These are phyloP conservation scores for Cichorium intybus DNA, from an alignment of 140 eudicot species.

Conservation along the genomic window DNA sequence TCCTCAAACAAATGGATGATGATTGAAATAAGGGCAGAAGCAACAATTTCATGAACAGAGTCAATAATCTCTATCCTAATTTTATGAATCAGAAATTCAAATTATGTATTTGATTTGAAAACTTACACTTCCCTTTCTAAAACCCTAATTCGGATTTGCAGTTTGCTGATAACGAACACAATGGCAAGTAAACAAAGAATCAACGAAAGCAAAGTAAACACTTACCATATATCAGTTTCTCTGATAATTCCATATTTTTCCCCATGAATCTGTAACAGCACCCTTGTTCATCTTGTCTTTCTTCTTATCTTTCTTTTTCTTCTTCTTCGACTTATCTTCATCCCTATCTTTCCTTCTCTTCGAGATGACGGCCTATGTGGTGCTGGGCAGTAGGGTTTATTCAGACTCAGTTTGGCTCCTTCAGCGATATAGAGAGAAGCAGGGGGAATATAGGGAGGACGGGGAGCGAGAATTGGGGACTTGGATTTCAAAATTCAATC, in stretches of 20 bases:
- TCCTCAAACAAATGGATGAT: conserved; percentile 45
- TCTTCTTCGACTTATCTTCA: conserved; percentile 31
- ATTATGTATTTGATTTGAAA: not conserved
- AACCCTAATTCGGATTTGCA: not conserved
- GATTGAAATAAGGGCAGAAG: not conserved
- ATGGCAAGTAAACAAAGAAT: conserved; percentile 4
- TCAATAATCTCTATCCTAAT: not conserved
- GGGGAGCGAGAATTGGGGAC: too few species aligned
- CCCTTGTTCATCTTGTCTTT: conserved; percentile 59
- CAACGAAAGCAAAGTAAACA: not conserved
- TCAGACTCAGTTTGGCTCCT: too few species aligned
- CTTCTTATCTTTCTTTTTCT: conserved; percentile 41
- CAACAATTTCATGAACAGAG: not conserved
- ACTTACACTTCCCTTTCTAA: not conserved
- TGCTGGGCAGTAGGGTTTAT: too few species aligned
- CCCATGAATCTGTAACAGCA: conserved; percentile 84
- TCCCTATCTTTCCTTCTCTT: conserved; percentile 31
- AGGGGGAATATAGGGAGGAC: too few species aligned
- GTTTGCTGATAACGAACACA: not conserved
- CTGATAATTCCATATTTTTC: conserved; percentile 77
- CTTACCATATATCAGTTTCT: conserved; percentile 94
- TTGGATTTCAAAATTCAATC: too few species aligned
- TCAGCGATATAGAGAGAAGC: too few species aligned
- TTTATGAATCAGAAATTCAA: not conserved
- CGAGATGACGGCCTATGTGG: too few species aligned